phyloP scores from a whole-genome alignment of 202 grass and related monocot species.

The Schoenoplectus tabernaemontani region DNA sequence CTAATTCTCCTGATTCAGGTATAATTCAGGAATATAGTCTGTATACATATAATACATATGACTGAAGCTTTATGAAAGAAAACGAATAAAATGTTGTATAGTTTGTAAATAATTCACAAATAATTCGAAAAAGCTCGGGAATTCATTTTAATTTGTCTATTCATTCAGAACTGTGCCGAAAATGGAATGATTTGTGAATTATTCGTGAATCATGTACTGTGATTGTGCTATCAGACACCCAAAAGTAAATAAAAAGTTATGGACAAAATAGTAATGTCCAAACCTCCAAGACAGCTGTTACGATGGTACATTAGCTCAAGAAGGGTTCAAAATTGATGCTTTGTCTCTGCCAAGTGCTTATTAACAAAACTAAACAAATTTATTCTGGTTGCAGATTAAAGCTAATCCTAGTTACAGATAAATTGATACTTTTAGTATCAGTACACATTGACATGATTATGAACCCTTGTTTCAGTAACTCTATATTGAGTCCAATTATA shows the following conservation, averaged over 20 bases:
- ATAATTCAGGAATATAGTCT: neutral
- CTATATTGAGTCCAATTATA: neutral
- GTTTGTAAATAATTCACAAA: neutral
- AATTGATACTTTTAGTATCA: neutral
- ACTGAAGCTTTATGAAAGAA: neutral
- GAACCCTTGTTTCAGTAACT: neutral
- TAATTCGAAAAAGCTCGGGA: neutral
- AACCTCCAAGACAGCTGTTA: neutral
- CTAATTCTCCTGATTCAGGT: neutral
- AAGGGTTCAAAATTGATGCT: neutral
- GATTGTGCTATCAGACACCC: neutral
- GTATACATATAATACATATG: neutral
- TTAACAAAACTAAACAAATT: neutral
- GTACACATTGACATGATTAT: neutral
- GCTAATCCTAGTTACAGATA: neutral
- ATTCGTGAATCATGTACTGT: neutral
- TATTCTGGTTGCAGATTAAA: neutral
- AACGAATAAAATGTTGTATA: neutral
- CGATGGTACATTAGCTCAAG: neutral
- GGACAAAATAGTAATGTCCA: neutral
- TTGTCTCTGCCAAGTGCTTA: neutral
- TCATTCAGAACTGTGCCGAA: neutral
- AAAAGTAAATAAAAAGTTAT: neutral
- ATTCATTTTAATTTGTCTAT: neutral
- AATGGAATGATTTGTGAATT: neutral